phyloP scores from a whole-genome alignment of 2,329 filamentous ascomycete species.

The Mycogone perniciosa region DNA sequence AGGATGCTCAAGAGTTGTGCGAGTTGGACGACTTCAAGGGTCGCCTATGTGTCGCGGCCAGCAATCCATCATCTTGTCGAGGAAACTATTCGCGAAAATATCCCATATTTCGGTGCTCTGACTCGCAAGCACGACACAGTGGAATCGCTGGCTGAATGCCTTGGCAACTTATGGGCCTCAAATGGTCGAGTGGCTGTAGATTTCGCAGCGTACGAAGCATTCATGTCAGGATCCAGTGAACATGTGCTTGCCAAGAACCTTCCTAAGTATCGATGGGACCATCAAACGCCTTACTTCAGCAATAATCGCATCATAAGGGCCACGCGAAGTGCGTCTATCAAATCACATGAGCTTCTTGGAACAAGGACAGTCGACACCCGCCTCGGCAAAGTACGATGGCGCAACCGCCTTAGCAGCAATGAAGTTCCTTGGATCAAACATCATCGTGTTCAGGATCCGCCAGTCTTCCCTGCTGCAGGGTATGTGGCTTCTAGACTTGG shows the following conservation, averaged over 20 bases:
- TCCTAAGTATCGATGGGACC: slow-evolving; percentile 33
- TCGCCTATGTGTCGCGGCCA: slow-evolving; percentile 17
- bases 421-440: slow-evolving; percentile 1
- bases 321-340: slow-evolving; percentile 20
- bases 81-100: neutral
- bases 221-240: neutral
- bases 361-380: neutral
- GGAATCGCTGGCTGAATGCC: slow-evolving; percentile 13
- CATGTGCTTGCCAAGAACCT: slow-evolving; percentile 20
- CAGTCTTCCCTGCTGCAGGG: slow-evolving; percentile 7
- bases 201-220: neutral
- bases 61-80: slow-evolving; percentile 19
- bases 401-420: neutral
- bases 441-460: slow-evolving; percentile 3
- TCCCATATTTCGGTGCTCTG: slow-evolving; percentile 14
- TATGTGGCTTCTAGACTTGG: slow-evolving; percentile 6
- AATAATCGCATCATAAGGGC: slow-evolving; percentile 22
- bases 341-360: neutral
- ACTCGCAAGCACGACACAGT: slow-evolving; percentile 16
- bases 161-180: slow-evolving; percentile 16
- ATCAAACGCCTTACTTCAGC: slow-evolving; percentile 27
- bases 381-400: neutral
- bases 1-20: slow-evolving; percentile 15
- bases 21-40: slow-evolving; percentile 7
- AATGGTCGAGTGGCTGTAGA: slow-evolving; percentile 7